Percentiles rank a stretch among this genome's conserved stretches.
Conservation (phyloP, 768 basidiomycete genomes). For the Jaapia argillacea region DNA sequence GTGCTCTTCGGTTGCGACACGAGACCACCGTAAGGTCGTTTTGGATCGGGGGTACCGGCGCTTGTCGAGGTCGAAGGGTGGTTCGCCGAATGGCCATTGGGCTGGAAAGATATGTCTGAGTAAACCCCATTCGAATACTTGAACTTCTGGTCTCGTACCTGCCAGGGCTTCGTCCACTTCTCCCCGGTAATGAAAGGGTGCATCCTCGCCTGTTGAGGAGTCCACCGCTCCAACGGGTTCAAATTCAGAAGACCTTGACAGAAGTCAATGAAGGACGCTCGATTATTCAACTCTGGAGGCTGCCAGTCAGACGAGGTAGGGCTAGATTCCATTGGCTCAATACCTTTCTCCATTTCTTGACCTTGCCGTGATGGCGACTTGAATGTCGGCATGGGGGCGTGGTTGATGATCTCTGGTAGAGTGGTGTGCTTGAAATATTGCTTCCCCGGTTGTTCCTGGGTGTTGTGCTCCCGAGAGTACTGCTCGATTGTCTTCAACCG, state of each 20-base stretch:
- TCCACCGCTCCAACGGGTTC: conserved; percentile 94
- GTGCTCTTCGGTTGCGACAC: conserved; percentile 84
- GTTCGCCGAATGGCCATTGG: no score
- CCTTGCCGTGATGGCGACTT: conserved; percentile 63
- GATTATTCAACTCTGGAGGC: conserved; percentile 76
- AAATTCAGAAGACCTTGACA: conserved; percentile 89
- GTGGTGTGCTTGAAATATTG: conserved; percentile 96
- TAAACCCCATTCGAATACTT: conserved; percentile 9
- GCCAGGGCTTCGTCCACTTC: conserved; percentile 82
- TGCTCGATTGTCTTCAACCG: conserved; percentile 88
- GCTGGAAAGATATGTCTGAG: no score
- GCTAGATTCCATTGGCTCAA: conserved; percentile 10
- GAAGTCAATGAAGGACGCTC: conserved; percentile 95
- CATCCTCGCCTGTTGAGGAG: conserved; percentile 88
- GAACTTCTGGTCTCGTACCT: conserved; percentile 38
- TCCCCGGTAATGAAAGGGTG: conserved; percentile 99
- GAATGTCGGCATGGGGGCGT: conserved; percentile 83
- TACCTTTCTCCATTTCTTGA: conserved; percentile 88
- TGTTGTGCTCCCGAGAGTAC: conserved; percentile 90
- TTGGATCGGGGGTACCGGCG: conserved; percentile 44
- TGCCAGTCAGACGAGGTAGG: not conserved
- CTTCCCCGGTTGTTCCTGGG: conserved; percentile 95
- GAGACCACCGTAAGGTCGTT: conserved; percentile 88
- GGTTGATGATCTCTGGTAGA: conserved; percentile 91
- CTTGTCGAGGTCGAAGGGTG: conserved; percentile 23